Evolutionary conservation across 2,329 filamentous ascomycete species (phyloP), one percentile per base, ranked within the genome.

Genomic region (Akanthomyces muscarius): DNA sequence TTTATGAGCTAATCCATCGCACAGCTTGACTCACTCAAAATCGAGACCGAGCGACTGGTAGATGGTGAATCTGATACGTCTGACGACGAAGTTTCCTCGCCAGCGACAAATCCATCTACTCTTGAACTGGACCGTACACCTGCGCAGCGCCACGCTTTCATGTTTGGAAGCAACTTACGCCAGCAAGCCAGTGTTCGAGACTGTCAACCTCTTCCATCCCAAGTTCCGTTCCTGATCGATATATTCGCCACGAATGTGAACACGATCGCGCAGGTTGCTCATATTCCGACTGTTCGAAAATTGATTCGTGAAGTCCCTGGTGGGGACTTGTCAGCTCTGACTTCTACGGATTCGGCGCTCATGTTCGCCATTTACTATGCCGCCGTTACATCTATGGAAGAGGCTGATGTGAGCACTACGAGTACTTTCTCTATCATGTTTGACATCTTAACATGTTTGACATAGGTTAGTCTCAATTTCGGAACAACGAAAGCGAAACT

Each of bases 311-410:
- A 74, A 30, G 66, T 72, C 21, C 77, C 75, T 1, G 70, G 68
- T n/a, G 62, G 69, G 38, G 69, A 74, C 30, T 66, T 69, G 47
- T 68, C 70, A 2, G 62, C 62, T 4, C 67, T 82, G 0, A 73
- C 76, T 0, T 76, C 78, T 1, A 71, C 76, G 3, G 76, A 82
- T 51, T 81, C 85, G 64, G 82, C 83, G 1, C 68, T 86, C 50
- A 71, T 85, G 69, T 85, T 86, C 67, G 74, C 83, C 0, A 83
- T 86, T 6, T 86, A 84, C 71, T 86, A 85, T 66, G 78, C 82
- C 0, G 79, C 83, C 0, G 71, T 86, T 7, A 80, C 77, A 0
- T 85, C 83, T 0, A 83, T 86, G 82, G 82, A 85, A 11, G 81
- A 83, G 4, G 81, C 84, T 0, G 83, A 86, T 69, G 81, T 83